phyloP scores from a whole-genome alignment of 208 protist genomes.

The Acanthamoeba royreba region DNA sequence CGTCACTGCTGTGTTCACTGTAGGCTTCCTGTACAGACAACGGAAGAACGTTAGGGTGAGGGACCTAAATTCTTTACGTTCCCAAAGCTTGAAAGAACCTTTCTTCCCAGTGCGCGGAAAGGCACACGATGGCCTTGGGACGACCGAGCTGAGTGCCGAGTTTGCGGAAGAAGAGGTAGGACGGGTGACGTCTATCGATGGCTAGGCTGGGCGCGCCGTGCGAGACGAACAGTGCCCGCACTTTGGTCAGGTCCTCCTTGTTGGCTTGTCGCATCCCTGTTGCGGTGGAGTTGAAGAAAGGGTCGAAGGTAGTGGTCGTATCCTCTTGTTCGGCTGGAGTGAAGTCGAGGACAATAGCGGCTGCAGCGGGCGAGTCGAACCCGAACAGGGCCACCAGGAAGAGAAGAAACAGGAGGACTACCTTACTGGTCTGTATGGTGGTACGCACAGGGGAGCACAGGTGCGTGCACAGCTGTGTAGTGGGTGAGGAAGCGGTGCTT shows the following conservation, averaged over 20 bases:
- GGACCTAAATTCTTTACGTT: not conserved
- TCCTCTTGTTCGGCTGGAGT: no score
- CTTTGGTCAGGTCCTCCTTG: not conserved
- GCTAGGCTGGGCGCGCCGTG: not conserved
- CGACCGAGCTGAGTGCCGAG: conserved; percentile 50
- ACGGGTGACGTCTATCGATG: not conserved
- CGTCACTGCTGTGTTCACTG: conserved; percentile 61
- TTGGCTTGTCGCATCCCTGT: not conserved
- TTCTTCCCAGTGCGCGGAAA: conserved; percentile 86
- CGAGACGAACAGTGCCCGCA: not conserved
- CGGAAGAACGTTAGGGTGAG: not conserved
- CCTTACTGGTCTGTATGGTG: no score
- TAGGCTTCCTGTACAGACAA: not conserved
- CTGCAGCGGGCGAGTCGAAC: no score
- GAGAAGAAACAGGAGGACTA: no score
- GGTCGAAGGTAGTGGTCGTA: not conserved
- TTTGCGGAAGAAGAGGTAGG: not conserved
- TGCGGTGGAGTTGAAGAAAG: not conserved
- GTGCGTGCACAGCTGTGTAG: no score
- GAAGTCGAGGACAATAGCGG: no score
- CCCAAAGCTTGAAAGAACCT: not conserved
- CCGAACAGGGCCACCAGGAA: no score
- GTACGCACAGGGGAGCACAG: no score
- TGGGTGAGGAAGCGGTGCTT: no score
- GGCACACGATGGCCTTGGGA: conserved; percentile 79